These are phyloP conservation scores for Ogataea dorogensis DNA, from an alignment of 805 yeast species.

Conservation along the genomic window DNA sequence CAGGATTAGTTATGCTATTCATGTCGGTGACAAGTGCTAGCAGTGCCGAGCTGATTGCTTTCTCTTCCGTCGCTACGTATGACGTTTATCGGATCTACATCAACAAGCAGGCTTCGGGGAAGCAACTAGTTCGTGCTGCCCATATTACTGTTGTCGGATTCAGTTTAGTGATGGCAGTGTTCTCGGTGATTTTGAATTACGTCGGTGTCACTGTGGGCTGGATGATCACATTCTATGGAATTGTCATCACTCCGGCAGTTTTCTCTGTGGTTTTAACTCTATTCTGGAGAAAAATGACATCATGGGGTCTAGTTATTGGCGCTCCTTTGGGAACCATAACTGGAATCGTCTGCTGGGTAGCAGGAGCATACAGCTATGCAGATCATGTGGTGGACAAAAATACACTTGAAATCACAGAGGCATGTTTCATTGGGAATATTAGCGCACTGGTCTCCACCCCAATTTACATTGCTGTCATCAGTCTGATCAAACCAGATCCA, in stretches of 20 bases:
- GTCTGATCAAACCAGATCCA: conserved; percentile 34
- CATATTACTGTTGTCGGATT: conserved; percentile 41
- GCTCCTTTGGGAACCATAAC: conserved; percentile 34
- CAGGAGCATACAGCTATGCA: conserved; percentile 27
- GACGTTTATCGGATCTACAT: conserved; percentile 46
- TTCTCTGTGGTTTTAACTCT: conserved; percentile 36
- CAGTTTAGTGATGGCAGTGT: conserved; percentile 38
- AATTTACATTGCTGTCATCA: conserved; percentile 30
- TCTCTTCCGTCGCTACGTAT: conserved; percentile 42
- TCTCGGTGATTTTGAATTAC: conserved; percentile 38
- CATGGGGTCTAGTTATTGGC: conserved; percentile 35
- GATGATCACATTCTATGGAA: conserved; percentile 15
- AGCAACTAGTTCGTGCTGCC: conserved; percentile 40
- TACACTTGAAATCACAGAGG: conserved; percentile 5
- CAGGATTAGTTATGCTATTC: conserved; percentile 35
- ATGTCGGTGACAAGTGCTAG: conserved; percentile 43
- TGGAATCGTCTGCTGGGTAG: conserved; percentile 36
- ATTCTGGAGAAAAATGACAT: conserved; percentile 30
- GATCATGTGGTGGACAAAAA: conserved; percentile 18
- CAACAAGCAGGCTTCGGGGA: conserved; percentile 42
- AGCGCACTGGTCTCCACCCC: conserved; percentile 37
- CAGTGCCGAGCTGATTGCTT: conserved; percentile 41
- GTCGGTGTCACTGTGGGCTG: conserved; percentile 39
- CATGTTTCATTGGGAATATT: conserved; percentile 28
- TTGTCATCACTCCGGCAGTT: conserved; percentile 33